A percentile compares a stretch with the other conserved stretches of the same genome.
Conservation (phyloP, 768 basidiomycete species). For the Lactifluus pinguis region DNA sequence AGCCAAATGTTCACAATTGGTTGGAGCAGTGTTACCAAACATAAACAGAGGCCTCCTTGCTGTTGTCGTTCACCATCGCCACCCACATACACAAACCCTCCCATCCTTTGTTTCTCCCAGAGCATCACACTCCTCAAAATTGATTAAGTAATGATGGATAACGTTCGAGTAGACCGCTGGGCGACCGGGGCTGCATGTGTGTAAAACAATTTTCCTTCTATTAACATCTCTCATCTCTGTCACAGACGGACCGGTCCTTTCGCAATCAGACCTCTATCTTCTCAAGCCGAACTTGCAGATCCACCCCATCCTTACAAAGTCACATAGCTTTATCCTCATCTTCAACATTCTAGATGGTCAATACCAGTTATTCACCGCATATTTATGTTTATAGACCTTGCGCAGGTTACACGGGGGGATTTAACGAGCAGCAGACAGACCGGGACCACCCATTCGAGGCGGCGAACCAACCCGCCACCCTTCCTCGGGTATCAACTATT, state of each 20-base stretch:
- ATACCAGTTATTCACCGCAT: neutral
- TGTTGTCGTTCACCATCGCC: neutral
- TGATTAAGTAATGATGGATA: slow-evolving; percentile 8
- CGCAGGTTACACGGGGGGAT: slow-evolving; percentile 52
- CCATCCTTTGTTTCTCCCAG: neutral
- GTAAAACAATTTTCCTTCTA: neutral
- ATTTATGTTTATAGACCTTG: neutral
- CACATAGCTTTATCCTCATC: slow-evolving; percentile 48
- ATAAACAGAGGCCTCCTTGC: neutral
- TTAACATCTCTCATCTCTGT: neutral
- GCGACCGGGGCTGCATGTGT: slow-evolving; percentile 14
- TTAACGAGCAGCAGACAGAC: slow-evolving; percentile 50
- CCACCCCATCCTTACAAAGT: slow-evolving; percentile 57
- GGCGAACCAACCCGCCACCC: slow-evolving; percentile 32
- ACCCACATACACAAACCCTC: neutral
- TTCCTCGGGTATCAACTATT: slow-evolving; percentile 31
- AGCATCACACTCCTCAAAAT: no score
- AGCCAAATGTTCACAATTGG: no score
- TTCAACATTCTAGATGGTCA: slow-evolving; percentile 65
- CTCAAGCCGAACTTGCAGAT: slow-evolving; percentile 60
- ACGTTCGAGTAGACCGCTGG: slow-evolving; percentile 17
- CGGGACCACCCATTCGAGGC: slow-evolving; percentile 44
- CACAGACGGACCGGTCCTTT: slow-evolving; percentile 69
- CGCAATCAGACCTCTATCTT: slow-evolving; percentile 75
- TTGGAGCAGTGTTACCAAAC: neutral